These are phyloP conservation scores for Venturia carpophila DNA, from an alignment of 2,329 filamentous ascomycete genomes.

Conservation along the genomic window DNA sequence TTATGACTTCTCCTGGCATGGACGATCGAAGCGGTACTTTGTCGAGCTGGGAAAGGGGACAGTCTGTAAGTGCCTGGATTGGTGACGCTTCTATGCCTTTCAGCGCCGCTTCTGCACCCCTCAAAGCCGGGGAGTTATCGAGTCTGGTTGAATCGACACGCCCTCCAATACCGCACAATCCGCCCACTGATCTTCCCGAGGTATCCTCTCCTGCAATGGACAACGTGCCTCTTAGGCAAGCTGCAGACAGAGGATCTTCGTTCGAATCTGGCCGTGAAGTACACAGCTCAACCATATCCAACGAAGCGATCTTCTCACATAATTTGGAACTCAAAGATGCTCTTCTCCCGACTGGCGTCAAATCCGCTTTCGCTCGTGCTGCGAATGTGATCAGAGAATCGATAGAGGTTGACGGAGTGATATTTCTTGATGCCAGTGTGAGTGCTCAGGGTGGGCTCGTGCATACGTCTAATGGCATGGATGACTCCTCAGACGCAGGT, in stretches of 20 bases:
- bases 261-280: background rate
- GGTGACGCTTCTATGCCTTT: no score
- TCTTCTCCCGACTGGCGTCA: slow-evolving; percentile 1
- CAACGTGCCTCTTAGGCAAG: background rate
- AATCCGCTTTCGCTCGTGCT: slow-evolving; percentile 14
- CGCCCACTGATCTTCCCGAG: background rate
- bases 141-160: background rate
- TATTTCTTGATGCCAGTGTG: slow-evolving; percentile 17
- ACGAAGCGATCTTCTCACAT: background rate
- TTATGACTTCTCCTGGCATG: background rate
- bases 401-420: slow-evolving; percentile 16
- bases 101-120: background rate
- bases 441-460: slow-evolving; percentile 12
- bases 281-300: background rate
- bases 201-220: no score
- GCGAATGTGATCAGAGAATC: slow-evolving; percentile 15
- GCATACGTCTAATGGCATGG: background rate
- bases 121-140: background rate
- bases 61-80: background rate
- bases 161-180: background rate
- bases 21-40: background rate
- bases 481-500: background rate
- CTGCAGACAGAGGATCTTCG: background rate
- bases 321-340: slow-evolving; percentile 4
- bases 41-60: background rate